Evolutionary conservation across 768 basidiomycete species (phyloP).

Genomic region (Boletus rufocinnamomeus): DNA sequence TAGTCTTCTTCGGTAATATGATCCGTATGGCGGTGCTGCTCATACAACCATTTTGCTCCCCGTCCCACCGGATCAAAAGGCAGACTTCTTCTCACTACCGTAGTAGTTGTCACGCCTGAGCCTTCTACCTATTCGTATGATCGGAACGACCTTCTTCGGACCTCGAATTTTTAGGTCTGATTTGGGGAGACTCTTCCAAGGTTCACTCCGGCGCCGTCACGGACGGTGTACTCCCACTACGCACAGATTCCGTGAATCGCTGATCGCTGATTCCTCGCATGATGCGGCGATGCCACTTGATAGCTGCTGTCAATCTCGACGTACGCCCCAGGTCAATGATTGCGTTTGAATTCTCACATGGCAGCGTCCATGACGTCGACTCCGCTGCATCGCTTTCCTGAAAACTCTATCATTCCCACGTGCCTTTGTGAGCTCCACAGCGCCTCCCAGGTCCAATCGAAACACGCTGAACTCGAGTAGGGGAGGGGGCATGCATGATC

Average conservation of each 20-base stretch:
- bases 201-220: background rate
- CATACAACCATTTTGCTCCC: background rate
- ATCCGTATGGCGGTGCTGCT: background rate
- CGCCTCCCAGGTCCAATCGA: too few relatives aligned
- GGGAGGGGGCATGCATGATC: too few relatives aligned
- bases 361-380: too few relatives aligned
- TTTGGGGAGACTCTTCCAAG: too few relatives aligned
- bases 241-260: background rate
- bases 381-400: background rate
- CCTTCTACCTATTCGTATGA: too few relatives aligned
- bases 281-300: too few relatives aligned
- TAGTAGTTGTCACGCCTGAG: too few relatives aligned
- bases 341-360: background rate
- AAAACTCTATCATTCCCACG: background rate
- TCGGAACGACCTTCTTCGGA: too few relatives aligned
- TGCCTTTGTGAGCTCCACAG: background rate
- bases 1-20: slow-evolving; percentile 2
- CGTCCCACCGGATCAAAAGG: background rate
- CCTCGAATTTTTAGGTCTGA: too few relatives aligned
- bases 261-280: background rate
- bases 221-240: background rate
- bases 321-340: background rate
- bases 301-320: background rate
- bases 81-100: background rate
- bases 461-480: too few relatives aligned